Evolutionary conservation across 768 basidiomycete genomes (phyloP), one percentile per base, ranked within the genome.

Genomic region (Paxillus involutus): DNA sequence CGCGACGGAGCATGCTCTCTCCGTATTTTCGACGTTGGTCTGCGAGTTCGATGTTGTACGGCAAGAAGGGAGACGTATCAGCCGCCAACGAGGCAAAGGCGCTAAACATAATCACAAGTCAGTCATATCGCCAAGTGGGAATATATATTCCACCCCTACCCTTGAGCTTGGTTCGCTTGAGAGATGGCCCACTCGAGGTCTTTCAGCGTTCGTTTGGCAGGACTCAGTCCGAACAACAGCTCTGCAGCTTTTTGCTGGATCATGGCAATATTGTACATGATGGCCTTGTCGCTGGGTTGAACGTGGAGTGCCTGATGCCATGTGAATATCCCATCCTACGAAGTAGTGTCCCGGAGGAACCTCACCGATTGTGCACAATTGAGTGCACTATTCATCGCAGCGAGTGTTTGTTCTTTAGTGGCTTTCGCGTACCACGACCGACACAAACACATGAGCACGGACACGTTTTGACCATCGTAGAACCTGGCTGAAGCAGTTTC

Each of bases 161-260:
- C 88, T 69, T 94, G 92, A 6, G 95, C 93, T 62, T 93, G 87
- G 17, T 78, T 77, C 11, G 93, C 94, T 53, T 92, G 89, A 39
- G 85, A 82, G 50, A 94, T 84, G 2, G 88, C 91, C 44, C 76
- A 76, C 56, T 89, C 79, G 19, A 98, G 77, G 57, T 98, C 94
- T 51, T 82, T 83, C 9, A 94, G 76, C 2, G 88, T 83, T 17
- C 96, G 86, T 67, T 94, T 93, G 26, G 83, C 76, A 1, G 87
- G 80, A 1, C 79, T 77, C 24, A 95, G 72, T 1, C 83, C 78
- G 59, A 94, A 86, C 24, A 98, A 73, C 73, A 98, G 80, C 69
- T 98, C 96, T 0, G 93, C 91, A 0, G 91, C 87, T 71, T 98
- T 98, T 68, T 99, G 97, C 70, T 95, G 88, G 33, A 98, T 94